Conservation (phyloP, 371 early-diverging fungal species). For the Dichotomocladium elegans region DNA sequence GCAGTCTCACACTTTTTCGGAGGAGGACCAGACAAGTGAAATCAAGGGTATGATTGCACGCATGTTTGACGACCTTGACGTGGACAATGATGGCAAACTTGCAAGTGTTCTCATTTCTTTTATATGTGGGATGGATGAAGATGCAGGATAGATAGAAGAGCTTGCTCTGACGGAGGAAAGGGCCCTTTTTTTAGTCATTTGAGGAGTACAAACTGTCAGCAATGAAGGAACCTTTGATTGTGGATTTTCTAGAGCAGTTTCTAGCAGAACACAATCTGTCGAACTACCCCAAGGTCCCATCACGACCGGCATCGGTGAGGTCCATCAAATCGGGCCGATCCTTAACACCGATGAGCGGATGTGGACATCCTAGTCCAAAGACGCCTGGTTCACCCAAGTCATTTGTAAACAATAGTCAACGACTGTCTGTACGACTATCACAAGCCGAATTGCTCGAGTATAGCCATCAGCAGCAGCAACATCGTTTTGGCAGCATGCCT, state of each 20-base stretch:
- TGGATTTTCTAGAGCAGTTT: conserved; percentile 78
- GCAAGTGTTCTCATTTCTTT: conserved; percentile 30
- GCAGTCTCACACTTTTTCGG: conserved; percentile 60
- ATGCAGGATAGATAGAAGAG: neutral
- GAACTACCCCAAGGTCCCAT: conserved; percentile 36
- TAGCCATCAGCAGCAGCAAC: conserved; percentile 27
- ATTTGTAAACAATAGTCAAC: conserved; percentile 4
- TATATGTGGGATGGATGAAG: neutral
- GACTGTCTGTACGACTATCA: conserved; percentile 29
- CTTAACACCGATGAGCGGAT: conserved; percentile 13
- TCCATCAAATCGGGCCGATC: conserved; percentile 29
- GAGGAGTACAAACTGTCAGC: conserved; percentile 79
- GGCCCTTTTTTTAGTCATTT: conserved; percentile 51
- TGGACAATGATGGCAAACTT: conserved; percentile 77
- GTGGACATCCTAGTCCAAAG: conserved; percentile 6
- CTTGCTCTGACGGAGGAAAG: too few species aligned
- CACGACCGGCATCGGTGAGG: conserved; percentile 47
- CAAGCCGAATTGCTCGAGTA: conserved; percentile 42
- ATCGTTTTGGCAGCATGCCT: conserved; percentile 18
- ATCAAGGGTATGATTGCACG: conserved; percentile 63
- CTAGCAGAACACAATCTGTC: conserved; percentile 51
- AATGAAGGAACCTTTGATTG: conserved; percentile 80
- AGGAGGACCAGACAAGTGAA: conserved; percentile 68
- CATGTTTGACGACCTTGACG: conserved; percentile 81
- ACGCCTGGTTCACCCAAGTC: conserved; percentile 17